Evolutionary conservation across 352 stramenopile species (phyloP).

Genomic region (Pythium dissimile): DNA sequence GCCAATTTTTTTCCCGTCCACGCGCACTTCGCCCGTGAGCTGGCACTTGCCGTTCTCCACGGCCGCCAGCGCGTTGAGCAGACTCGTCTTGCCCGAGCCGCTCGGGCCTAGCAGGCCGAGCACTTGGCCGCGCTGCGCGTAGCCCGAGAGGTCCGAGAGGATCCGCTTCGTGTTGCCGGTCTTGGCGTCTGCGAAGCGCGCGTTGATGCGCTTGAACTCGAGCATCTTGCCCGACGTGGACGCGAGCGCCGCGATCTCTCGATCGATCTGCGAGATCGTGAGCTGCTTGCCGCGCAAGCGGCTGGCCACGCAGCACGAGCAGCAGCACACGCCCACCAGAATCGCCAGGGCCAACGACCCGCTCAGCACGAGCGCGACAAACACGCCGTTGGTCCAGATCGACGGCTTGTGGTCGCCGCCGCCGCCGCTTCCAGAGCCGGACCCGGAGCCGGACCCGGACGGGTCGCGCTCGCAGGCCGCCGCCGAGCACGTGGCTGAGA

Average conservation of each 20-base stretch:
- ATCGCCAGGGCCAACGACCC: conserved; percentile 25
- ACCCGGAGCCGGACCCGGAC: conserved; percentile 21
- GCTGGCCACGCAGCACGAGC: conserved; percentile 35
- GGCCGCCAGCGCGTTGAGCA: conserved; percentile 72
- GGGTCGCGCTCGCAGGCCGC: conserved; percentile 54
- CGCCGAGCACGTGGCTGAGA: conserved; percentile 57
- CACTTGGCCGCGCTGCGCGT: conserved; percentile 51
- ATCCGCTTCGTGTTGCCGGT: conserved; percentile 32
- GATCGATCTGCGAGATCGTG: conserved; percentile 27
- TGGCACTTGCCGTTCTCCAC: conserved; percentile 61
- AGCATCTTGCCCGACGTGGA: conserved; percentile 39
- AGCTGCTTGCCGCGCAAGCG: conserved; percentile 24
- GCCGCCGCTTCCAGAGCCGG: conserved; percentile 15
- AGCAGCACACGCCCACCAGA: conserved; percentile 31
- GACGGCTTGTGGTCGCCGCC: conserved; percentile 18
- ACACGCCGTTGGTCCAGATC: conserved; percentile 25
- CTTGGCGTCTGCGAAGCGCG: conserved; percentile 23
- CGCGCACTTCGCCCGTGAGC: conserved; percentile 49
- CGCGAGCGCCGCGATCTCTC: conserved; percentile 43
- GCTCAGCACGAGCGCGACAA: conserved; percentile 36
- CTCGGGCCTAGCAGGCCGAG: conserved; percentile 71
- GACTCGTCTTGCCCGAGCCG: conserved; percentile 80
- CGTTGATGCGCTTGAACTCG: conserved; percentile 59
- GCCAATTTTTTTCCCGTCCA: conserved; percentile 56
- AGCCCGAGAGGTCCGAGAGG: conserved; percentile 56